Base-by-base conservation (phyloP, 2,329 filamentous ascomycete species). In the Zymoseptoria brevis region DNA sequence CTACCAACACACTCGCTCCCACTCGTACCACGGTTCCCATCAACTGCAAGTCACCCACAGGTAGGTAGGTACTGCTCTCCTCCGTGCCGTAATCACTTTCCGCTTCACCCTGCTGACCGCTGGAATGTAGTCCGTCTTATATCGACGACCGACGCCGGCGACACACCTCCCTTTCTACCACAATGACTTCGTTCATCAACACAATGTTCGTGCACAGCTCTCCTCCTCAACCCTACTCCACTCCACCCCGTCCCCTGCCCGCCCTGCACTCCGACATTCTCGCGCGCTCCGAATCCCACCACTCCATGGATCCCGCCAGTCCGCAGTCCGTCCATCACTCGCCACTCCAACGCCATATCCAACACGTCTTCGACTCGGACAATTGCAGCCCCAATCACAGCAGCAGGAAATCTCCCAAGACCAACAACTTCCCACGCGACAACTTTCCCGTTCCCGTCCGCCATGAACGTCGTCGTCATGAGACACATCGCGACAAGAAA, bases 181-280 rank as follows among this genome's bases (percentile, higher is more conserved):
- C 70, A 67, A 90, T 90, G 88, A 83, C 87, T 72, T 88, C 87
- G 66, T 89, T 91, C 77, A 87, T 91, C 72, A 89, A 87, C 67
- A 91, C 88, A 74, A 88, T 90, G 87, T 90, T 80, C 77, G 86
- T 88, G 64, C 69, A 68, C 64, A 65, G 70, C 61, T 74, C 74
- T 61, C 67, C 69, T 57, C 66, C 67, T 60, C 69, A 73, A 65
- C 64, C 73, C 68, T 69, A 68, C 67, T 66, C 71, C 62, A 60
- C 66, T 57, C 59, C 62, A 24, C 72, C 71, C 57, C 70, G 72
- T 57, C 66, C 75, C 57, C 69, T 79, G 66, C 74, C 75, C 60
- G 74, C 75, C 53, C 72, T 78, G 67, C 73, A 76, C 67, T 74
- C 73, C 66, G 71, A 72, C 56, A 65, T 72, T 58, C 73, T 75